Base-by-base conservation (phyloP, 2,329 filamentous ascomycete species). In the Aspergillus sp. region DNA sequence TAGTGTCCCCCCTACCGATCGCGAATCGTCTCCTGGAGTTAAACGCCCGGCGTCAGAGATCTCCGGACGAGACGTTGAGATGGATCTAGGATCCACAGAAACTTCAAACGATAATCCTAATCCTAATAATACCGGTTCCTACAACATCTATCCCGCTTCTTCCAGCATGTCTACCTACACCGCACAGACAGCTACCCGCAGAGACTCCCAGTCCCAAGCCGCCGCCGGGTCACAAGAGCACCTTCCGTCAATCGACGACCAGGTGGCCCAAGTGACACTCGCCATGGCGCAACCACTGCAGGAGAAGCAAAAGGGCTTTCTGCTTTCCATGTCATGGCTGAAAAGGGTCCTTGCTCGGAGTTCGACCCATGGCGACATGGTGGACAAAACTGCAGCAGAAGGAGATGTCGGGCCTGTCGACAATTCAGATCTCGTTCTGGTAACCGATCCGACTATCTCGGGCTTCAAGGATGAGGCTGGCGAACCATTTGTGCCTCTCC, bases 311-410 rank as follows among this genome's bases (percentile, higher is more conserved):
- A 78, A 81, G 47, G 87, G 85, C 12, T 95, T 84, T 59, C 70
- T 95, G 17, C 80, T 97, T 4, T 94, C 90, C 1, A 80, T 78
- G 44, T 76, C 77, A 50, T 97, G 93, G 93, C 76, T 96, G 30
- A 76, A 79, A 48, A 80, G 82, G 50, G 88, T 93, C 2, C 74
- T 85, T 50, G 79, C 85, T 20, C 76, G 87, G 47, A 80, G 80
- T 43, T 75, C 79, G 7, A 78, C 79, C 49, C 69, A 76, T 45
- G 76, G 74, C 17, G 74, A 77, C 52, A 77, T 80, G 45, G 72
- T 70, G 35, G 73, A 77, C 51, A 86, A 86, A 53, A 71, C 76
- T n/a, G 77, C 78, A 7, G 63, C 75, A 9, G 78, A 84, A 49
- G 81, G 79, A 5, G 78, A 81, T 4, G 78, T 93, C 48, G 90